Evolutionary conservation across 805 yeast genomes (phyloP), one percentile per base, ranked within the genome.

Genomic region (Yarrowia keelungensis): DNA sequence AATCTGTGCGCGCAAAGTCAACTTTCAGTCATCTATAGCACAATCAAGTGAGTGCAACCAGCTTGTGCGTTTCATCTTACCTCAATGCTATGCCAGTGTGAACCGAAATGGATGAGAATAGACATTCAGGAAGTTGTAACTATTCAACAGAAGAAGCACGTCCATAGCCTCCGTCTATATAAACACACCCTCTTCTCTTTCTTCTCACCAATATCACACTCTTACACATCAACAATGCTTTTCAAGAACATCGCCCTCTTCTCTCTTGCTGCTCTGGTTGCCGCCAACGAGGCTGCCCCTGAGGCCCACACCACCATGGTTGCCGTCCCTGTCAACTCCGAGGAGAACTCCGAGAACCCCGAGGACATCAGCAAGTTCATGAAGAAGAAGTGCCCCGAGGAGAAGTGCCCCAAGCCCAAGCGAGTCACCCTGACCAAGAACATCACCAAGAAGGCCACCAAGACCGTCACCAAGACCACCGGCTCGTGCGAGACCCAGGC

Each of bases 351-450:
- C 35, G 61, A 54, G 61, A 54, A 39, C 61, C 61, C 61, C 22
- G 61, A 54, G 61, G 61, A 54, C 61, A 54, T 54, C 46, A 22
- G 14, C 15, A 22, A 54, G 61, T 22, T 54, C 42, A 39, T 54
- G 46, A n/a, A 54, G 36, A 39, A 54, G 36, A 54, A 54, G 61
- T 54, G 61, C 22, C 61, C 61, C 38, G 36, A 54, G 61, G 38
- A 54, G 61, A 54, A 39, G 46, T 54, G 61, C 61, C 61, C 61
- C 46, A 54, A 54, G 61, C 61, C 61, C 61, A 54, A 54, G 61
- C 61, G 36, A 19, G 46, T 54, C 16, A 39, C 19, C 12, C 61
- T 54, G 22, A 54, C 61, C 61, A 54, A 54, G 46, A 54, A 54
- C 61, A 54, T 54, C 61, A 54, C 61, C 61, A 39, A 41, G 46